phyloP scores from a whole-genome alignment of 1,139 yeast genomes.

The Taphrina deformans region DNA sequence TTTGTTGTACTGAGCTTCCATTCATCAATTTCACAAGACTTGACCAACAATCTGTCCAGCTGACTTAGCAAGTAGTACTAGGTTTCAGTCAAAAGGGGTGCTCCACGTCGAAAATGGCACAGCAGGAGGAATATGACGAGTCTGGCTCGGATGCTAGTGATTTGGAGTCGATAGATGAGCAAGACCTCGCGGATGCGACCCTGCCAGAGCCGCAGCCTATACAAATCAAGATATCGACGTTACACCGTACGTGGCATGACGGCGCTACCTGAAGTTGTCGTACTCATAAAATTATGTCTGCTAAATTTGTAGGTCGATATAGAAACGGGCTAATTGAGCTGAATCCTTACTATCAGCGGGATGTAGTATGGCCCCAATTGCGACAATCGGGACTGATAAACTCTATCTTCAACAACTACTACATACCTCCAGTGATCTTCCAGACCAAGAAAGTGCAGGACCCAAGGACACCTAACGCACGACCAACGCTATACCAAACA shows the following conservation, averaged over 20 bases:
- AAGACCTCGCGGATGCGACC: constrained; percentile 3
- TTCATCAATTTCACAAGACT: no score
- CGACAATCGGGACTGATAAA: constrained; percentile 38
- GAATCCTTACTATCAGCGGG: constrained; percentile 13
- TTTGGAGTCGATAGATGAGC: constrained; percentile 1
- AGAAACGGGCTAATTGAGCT: constrained; percentile 4
- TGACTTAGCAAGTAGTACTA: no score
- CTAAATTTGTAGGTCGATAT: background rate
- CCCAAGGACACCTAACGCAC: constrained; percentile 1
- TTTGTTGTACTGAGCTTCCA: no score
- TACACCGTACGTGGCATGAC: background rate
- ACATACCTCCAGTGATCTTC: constrained; percentile 33
- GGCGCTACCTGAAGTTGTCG: background rate
- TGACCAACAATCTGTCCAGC: no score
- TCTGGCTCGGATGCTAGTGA: background rate
- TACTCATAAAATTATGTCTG: background rate
- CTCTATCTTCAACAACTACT: constrained; percentile 24
- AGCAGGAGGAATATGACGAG: background rate
- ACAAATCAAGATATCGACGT: constrained; percentile 6
- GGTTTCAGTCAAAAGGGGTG: no score
- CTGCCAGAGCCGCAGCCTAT: constrained; percentile 5
- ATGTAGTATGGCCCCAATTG: constrained; percentile 9
- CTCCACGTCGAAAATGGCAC: no score
- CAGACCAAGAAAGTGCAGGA: background rate
- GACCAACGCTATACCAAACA: constrained; percentile 6